A percentile compares a stretch with the other conserved stretches of the same genome.
phyloP scores from a whole-genome alignment of 1,284 basidiomycete species.

The Irpex sp. region DNA sequence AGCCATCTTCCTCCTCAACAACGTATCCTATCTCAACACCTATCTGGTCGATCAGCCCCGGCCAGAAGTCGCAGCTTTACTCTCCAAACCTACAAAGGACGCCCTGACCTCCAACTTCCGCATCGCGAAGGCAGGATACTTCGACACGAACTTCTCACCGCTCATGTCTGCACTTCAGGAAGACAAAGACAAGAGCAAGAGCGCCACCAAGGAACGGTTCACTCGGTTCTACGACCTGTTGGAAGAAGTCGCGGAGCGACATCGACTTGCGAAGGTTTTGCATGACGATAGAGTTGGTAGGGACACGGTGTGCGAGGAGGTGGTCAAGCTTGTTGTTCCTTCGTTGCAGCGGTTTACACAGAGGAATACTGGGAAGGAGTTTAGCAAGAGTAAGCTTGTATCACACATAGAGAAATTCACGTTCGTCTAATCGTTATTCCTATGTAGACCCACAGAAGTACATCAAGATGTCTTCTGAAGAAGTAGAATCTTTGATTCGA shows the following conservation, averaged over 20 bases:
- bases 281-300: conserved; percentile 64
- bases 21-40: conserved; percentile 63
- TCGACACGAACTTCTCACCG: conserved; percentile 75
- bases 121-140: conserved; percentile 76
- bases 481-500: conserved; percentile 68
- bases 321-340: conserved; percentile 71
- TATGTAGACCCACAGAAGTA: conserved; percentile 75
- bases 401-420: no score
- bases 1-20: conserved; percentile 76
- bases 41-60: conserved; percentile 51
- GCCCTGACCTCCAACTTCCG: conserved; percentile 64
- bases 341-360: conserved; percentile 68
- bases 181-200: conserved; percentile 59
- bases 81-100: conserved; percentile 61
- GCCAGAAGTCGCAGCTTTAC: conserved; percentile 40
- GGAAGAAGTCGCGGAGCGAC: conserved; percentile 73
- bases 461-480: conserved; percentile 74
- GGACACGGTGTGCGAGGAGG: conserved; percentile 62
- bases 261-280: conserved; percentile 62
- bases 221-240: conserved; percentile 74
- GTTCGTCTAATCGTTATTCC: conserved; percentile 1
- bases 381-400: conserved; percentile 69
- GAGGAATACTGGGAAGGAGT: conserved; percentile 73
- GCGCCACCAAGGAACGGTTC: conserved; percentile 74
- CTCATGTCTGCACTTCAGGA: conserved; percentile 70